Conservation (phyloP, 176 grass and related monocot genomes). For the Cocos nucifera region DNA sequence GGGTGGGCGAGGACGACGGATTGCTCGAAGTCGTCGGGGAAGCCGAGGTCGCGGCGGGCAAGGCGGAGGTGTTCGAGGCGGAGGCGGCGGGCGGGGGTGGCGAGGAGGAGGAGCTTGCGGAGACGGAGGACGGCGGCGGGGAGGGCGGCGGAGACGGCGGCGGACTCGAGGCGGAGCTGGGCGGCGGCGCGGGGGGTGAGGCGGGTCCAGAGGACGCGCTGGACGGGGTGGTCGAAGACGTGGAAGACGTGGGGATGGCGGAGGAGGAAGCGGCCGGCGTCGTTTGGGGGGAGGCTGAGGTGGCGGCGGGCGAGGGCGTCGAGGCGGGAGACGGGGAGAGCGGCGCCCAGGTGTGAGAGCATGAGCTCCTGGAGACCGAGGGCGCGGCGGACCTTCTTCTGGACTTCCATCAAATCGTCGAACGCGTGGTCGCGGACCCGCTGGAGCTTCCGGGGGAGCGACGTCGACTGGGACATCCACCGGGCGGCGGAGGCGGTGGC, state of each 20-base stretch:
- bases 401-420: constrained; percentile 76
- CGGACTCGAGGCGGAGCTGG: constrained; percentile 30
- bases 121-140: constrained; percentile 38
- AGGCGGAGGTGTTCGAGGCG: constrained; percentile 74
- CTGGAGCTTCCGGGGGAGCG: constrained; percentile 63
- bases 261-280: constrained; percentile 56
- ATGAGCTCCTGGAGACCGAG: constrained; percentile 43
- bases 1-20: constrained; percentile 60
- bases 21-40: constrained; percentile 75
- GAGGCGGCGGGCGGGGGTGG: constrained; percentile 42
- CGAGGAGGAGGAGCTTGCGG: constrained; percentile 70
- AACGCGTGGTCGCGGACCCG: constrained; percentile 83
- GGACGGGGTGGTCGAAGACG: constrained; percentile 82
- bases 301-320: constrained; percentile 49
- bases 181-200: constrained; percentile 64
- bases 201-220: constrained; percentile 61
- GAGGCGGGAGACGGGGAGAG: constrained; percentile 50
- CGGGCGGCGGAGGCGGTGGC: neutral
- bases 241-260: constrained; percentile 84
- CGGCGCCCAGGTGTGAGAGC: constrained; percentile 36
- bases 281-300: constrained; percentile 41
- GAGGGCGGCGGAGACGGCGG: constrained; percentile 28
- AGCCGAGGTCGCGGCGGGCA: constrained; percentile 49
- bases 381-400: constrained; percentile 69
- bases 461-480: constrained; percentile 59